phyloP scores from a whole-genome alignment of 176 grass and related monocot species.

The Musa troglodytarum region DNA sequence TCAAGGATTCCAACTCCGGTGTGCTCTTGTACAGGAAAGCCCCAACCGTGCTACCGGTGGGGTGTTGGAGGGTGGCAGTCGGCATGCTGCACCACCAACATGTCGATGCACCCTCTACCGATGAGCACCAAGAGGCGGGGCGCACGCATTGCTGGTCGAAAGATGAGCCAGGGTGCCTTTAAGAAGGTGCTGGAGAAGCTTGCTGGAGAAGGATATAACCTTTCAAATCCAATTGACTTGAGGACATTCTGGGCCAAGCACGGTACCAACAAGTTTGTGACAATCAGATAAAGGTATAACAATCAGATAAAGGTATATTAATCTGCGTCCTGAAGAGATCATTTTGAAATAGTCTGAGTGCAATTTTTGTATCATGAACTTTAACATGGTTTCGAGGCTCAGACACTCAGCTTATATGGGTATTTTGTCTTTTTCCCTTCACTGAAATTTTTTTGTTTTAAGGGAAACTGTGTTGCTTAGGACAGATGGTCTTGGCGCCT shows the following conservation, averaged over 20 bases:
- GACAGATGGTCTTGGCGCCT: background rate
- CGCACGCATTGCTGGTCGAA: conserved; percentile 41
- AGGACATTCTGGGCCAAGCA: conserved; percentile 53
- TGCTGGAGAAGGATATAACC: conserved; percentile 41
- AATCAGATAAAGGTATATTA: conserved; percentile 25
- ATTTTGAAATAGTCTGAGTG: background rate
- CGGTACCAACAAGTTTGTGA: conserved; percentile 57
- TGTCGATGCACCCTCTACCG: conserved; percentile 38
- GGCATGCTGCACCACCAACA: conserved; percentile 44
- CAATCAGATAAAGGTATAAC: conserved; percentile 36
- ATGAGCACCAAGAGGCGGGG: conserved; percentile 46
- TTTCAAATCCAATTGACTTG: conserved; percentile 45
- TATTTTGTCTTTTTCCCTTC: background rate
- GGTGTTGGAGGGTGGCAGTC: conserved; percentile 51
- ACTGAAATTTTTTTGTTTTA: background rate
- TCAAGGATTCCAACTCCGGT: conserved; percentile 42
- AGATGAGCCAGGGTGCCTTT: conserved; percentile 53
- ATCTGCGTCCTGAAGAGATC: background rate
- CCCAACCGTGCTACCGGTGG: conserved; percentile 48
- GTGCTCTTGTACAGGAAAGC: conserved; percentile 43
- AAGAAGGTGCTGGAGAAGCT: conserved; percentile 51
- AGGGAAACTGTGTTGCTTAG: background rate
- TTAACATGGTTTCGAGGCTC: background rate
- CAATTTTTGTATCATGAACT: conserved; percentile 1
- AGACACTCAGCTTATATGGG: background rate